phyloP scores from a whole-genome alignment of 2,329 filamentous ascomycete species.

The Ophiocordyceps camponoti-leonardi region DNA sequence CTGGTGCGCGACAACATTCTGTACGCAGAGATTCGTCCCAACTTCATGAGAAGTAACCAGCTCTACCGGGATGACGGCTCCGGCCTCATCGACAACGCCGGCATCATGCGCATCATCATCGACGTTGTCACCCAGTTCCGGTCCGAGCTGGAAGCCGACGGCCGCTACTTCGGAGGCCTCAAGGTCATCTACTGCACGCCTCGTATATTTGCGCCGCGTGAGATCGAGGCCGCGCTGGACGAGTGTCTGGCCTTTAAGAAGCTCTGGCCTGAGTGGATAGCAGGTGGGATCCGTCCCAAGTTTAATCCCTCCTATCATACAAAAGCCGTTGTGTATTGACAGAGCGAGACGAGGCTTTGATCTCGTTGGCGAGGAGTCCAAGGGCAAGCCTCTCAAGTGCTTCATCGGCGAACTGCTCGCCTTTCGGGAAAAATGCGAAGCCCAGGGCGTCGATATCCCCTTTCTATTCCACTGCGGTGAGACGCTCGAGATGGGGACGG shows the following conservation, averaged over 20 bases:
- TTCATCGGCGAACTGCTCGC: constrained; percentile 37
- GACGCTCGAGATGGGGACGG: constrained; percentile 47
- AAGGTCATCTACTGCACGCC: constrained; percentile 60
- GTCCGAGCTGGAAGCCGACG: constrained; percentile 8
- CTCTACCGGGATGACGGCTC: constrained; percentile 41
- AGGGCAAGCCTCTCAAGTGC: constrained; percentile 38
- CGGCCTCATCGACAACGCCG: constrained; percentile 31
- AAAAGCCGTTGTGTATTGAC: background rate
- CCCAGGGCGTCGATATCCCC: constrained; percentile 37
- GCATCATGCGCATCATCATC: constrained; percentile 43
- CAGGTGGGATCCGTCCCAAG: constrained; percentile 26
- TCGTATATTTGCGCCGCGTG: constrained; percentile 31
- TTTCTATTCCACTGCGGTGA: constrained; percentile 67
- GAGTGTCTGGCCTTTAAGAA: constrained; percentile 46
- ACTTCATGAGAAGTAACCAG: constrained; percentile 46
- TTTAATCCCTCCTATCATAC: background rate
- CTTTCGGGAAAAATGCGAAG: constrained; percentile 35
- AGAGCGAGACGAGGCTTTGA: constrained; percentile 37
- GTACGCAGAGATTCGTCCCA: constrained; percentile 55
- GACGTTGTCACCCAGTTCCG: constrained; percentile 34
- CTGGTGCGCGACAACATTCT: constrained; percentile 50
- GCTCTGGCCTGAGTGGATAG: constrained; percentile 40
- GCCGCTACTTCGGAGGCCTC: constrained; percentile 39
- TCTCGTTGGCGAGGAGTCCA: constrained; percentile 50
- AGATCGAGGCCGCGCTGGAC: constrained; percentile 33